phyloP scores from a whole-genome alignment of 2,329 filamentous ascomycete species.

The Cladosporium oxysporum region DNA sequence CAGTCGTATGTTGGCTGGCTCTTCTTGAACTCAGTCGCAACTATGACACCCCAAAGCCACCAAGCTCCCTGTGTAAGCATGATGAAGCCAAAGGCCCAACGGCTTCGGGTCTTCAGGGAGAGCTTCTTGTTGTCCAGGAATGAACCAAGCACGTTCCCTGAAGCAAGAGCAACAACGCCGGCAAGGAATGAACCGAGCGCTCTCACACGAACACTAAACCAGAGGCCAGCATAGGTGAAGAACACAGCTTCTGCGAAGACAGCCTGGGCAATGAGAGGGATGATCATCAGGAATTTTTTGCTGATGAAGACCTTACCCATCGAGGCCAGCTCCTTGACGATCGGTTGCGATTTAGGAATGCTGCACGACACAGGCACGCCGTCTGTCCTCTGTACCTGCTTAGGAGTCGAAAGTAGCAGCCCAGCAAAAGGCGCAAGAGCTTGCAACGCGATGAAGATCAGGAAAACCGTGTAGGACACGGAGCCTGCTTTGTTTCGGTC shows the following conservation, averaged over 20 bases:
- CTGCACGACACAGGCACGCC: conserved; percentile 62
- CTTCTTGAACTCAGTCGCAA: conserved; percentile 61
- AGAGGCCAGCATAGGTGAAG: conserved; percentile 63
- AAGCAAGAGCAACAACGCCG: conserved; percentile 65
- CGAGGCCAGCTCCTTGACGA: conserved; percentile 60
- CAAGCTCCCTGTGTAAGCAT: conserved; percentile 64
- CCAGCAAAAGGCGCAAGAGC: conserved; percentile 65
- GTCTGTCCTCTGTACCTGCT: conserved; percentile 65
- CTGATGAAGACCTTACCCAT: conserved; percentile 62
- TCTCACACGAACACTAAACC: conserved; percentile 69
- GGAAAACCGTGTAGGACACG: conserved; percentile 68
- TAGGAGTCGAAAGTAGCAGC: conserved; percentile 62
- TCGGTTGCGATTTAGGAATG: conserved; percentile 54
- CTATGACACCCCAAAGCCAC: conserved; percentile 71
- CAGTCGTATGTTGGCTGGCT: conserved; percentile 67
- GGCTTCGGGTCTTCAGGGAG: conserved; percentile 55
- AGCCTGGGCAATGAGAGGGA: conserved; percentile 69
- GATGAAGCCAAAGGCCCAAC: conserved; percentile 57
- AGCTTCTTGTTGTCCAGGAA: conserved; percentile 63
- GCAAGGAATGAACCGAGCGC: conserved; percentile 71
- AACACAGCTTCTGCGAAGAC: conserved; percentile 73
- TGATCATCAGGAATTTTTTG: conserved; percentile 63
- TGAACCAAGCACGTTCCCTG: conserved; percentile 66
- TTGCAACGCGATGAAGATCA: conserved; percentile 71
- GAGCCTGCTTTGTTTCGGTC: conserved; percentile 59